Evolutionary conservation across 805 yeast species (phyloP), one percentile per base, ranked within the genome.

Genomic region (Brettanomyces bruxellensis): DNA sequence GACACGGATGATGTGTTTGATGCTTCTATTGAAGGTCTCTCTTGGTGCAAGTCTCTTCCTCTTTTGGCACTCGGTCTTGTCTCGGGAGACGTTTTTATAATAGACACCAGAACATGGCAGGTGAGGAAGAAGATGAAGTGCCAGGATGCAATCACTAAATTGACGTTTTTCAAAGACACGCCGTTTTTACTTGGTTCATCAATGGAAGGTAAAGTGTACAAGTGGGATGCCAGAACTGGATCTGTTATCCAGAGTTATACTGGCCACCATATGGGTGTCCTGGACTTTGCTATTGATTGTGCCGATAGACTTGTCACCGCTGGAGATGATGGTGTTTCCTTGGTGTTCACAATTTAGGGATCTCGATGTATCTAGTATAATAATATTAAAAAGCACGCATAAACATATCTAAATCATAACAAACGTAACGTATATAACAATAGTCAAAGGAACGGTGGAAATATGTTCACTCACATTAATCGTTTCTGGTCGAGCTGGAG

Each of bases 281-380:
- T 93, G 52, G 97, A 88, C 57, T 91, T 93, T 60, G 80, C 83
- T 18, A 59, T 83, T 39, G 76, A 80, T 47, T 80, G 78, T 38
- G 91, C 88, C 25, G 72, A 75, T 44, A 81, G 82, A 61, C 58
- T 93, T 40, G 74, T 89, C 35, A 87, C 97, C 22, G 99, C 96
- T 12, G 97, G 97, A 52, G 99, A 93, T 63, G 99, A 93, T 65
- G 96, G 96, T 54, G 96, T 93, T 32, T 79, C 95, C 11, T 70
- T 91, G 52, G 77, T 91, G 9, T 89, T 80, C 55, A 70, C 72
- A 23, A 34, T 62, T 23, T 58, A 52, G 41, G 14, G 3, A 40
- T 40, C n/a, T 22, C 6, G 13, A 13, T 38, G n/a, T n/a, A 39
- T 12, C 8, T 12, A 39, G 32, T 6, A 28, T 9, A 9, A 28